Percentiles rank a stretch among this genome's conserved stretches.
These are phyloP conservation scores for Monilinia vaccinii-corymbosi DNA, from an alignment of 2,329 filamentous ascomycete genomes.

Conservation along the genomic window DNA sequence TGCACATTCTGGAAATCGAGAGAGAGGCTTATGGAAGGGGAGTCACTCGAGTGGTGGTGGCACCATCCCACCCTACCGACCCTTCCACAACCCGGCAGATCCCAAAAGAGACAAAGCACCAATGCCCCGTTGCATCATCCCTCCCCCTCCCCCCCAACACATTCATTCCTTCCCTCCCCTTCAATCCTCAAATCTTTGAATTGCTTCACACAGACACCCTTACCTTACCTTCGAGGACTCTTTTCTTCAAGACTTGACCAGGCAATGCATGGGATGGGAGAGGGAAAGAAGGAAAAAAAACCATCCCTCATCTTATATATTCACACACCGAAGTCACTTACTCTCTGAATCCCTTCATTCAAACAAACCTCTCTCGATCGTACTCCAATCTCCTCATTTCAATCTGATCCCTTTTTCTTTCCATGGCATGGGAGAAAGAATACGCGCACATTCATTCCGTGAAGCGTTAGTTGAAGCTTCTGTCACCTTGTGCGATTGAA, in stretches of 20 bases:
- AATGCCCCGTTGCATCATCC: background rate
- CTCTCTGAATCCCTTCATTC: background rate
- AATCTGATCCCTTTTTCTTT: background rate
- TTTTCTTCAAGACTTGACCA: too few relatives aligned
- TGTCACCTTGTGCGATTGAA: conserved; percentile 23
- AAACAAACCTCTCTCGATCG: background rate
- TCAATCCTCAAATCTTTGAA: background rate
- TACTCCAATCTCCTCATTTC: background rate
- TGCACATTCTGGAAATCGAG: background rate
- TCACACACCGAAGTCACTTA: background rate
- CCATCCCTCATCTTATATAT: background rate
- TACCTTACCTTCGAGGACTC: background rate
- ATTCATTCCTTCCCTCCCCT: too few relatives aligned
- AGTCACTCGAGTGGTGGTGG: background rate
- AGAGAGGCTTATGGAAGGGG: background rate
- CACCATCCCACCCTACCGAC: background rate
- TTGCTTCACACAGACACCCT: background rate
- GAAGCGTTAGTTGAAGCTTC: conserved; percentile 22
- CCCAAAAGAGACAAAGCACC: background rate
- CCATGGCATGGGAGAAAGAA: background rate
- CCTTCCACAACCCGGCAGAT: background rate
- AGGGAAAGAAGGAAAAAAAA: too few relatives aligned
- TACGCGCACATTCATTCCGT: background rate
- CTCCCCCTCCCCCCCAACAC: background rate
- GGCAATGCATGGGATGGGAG: too few relatives aligned